Base-by-base conservation (phyloP, 73 alveolate species). In the Paramecium sexaurelia region DNA sequence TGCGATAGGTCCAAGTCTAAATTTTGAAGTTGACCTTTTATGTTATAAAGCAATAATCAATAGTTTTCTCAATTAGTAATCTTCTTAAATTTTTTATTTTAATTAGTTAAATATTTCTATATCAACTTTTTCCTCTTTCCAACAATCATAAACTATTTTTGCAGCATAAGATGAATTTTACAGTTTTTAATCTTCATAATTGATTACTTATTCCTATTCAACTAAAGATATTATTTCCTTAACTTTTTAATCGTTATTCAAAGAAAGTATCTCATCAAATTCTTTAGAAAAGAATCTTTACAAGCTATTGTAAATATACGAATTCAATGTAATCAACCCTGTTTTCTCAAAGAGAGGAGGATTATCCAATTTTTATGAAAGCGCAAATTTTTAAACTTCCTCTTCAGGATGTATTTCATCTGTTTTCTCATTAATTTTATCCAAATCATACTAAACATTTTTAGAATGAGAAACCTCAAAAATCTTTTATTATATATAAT, bases 381-480 rank as follows among this genome's bases (percentile, higher is more conserved):
- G 19, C 2, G 73, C 68, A 43, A 40, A 78, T 8, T 78, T 78
- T 6, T 39, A 8, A 17, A 78, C 55, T 78, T 78, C 90, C 41
- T 41, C 68, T 41, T 39, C 36, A 22, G 90, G 90, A 41, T 22
- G 45, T 78, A 78, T 78, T 17, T 78, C 90, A 39, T 78, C 90
- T 6, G 36, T 20, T 41, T 78, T 78, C 17, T 78, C 90, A 40
- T 56, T 78, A 6, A 78, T 43, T 78, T 78, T 78, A 43, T 78
- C 90, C n/a, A 61, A 61, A 61, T 45, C 90, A 78, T 78, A 78
- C 17, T 78, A 45, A 1, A 78, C 55, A 78, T 78, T 78, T 43
- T 78, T 78, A 33, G 90, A 56, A 78, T 78, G 90, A 40, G 90
- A 78, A 13, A 78, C 90, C 41, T 78, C 90, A 33, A 78, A 78